Base-by-base conservation (phyloP, 495 filamentous ascomycete species). In the Friedmanniomyces simplex region DNA sequence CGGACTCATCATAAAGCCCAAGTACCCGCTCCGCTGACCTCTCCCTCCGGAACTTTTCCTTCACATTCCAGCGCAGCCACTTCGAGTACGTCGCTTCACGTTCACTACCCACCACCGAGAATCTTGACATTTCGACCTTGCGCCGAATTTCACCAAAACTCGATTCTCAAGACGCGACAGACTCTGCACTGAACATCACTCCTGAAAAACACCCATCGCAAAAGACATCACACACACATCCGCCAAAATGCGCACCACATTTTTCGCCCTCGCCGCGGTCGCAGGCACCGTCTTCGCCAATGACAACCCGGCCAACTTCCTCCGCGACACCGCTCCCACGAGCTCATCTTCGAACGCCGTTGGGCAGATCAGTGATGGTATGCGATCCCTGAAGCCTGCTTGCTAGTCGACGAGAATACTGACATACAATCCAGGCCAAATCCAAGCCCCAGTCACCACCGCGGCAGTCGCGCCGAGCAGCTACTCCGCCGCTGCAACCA, bases 261-360 rank as follows among this genome's bases (percentile, higher is more conserved):
- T 63, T 50, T 18, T 57, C 54, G 3, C 52, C 36, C n/a, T 59
- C 56, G 20, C 41, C 32, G 60, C 60, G 55, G 11, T 59, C 51
- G 60, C 55, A 16, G 55, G 46, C 54, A 47, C 30, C 32, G 59
- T 34, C 21, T 45, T 62, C 22, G 49, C 48, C 28, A 20, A 12
- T 2, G 45, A 34, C 43, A 42, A 43, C 46, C 42, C 54, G 10
- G 21, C 53, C 53, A 48, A 55, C 53, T 55, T 55, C 53, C 8
- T 46, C 22, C 20, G 25, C 11, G 53, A 55, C 22, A 55, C 53
- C 34, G 46, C 46, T 2, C 7, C 48, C 22, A 32, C 18, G 3
- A 26, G 34, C 39, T 5, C 39, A 18, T 24, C 24, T 22, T 32
- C 6, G 10, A 30, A 6, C 25, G 24, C 24, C 47, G 59, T 53